Evolutionary conservation across 192 early-diverging fungal genomes (phyloP).

Genomic region (Entophlyctis helioformis): DNA sequence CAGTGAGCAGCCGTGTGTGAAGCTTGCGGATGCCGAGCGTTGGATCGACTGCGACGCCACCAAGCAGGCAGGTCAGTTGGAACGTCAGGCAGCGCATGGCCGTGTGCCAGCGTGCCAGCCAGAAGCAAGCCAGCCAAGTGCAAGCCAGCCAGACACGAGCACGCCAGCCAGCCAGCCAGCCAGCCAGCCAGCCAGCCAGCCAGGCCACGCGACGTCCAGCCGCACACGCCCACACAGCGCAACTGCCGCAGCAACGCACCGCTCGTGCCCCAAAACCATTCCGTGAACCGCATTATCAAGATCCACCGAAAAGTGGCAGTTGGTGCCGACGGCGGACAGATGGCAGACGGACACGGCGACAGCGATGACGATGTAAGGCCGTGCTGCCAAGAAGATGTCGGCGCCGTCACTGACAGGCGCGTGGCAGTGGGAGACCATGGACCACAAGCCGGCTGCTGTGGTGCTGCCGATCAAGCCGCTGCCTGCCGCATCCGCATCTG

Average conservation of each 20-base stretch:
- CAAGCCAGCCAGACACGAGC: too few species aligned
- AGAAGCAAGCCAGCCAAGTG: background rate
- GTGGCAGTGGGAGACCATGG: constrained; percentile 1
- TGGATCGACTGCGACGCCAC: constrained; percentile 12
- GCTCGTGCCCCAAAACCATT: constrained; percentile 30
- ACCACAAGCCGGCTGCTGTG: background rate
- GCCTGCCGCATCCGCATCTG: background rate
- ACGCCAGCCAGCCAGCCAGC: too few species aligned
- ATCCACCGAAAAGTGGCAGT: too few species aligned
- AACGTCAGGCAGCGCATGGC: constrained; percentile 16
- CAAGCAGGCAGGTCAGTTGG: too few species aligned
- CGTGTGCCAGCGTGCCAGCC: constrained; percentile 16
- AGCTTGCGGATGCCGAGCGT: constrained; percentile 1
- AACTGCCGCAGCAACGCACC: constrained; percentile 4
- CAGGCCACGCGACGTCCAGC: background rate
- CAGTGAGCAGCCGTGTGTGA: constrained; percentile 3
- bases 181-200: too few species aligned
- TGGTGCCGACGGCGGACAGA: too few species aligned
- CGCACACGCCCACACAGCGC: background rate
- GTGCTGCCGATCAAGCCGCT: background rate
- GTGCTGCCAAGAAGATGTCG: too few species aligned
- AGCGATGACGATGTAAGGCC: background rate
- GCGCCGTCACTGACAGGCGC: too few species aligned
- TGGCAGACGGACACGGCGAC: too few species aligned
- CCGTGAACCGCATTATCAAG: constrained; percentile 25